Percentiles rank a stretch among this genome's conserved stretches.
These are phyloP conservation scores for Nicotiana benthamiana DNA, from an alignment of 257 asterid genomes.

Conservation along the genomic window DNA sequence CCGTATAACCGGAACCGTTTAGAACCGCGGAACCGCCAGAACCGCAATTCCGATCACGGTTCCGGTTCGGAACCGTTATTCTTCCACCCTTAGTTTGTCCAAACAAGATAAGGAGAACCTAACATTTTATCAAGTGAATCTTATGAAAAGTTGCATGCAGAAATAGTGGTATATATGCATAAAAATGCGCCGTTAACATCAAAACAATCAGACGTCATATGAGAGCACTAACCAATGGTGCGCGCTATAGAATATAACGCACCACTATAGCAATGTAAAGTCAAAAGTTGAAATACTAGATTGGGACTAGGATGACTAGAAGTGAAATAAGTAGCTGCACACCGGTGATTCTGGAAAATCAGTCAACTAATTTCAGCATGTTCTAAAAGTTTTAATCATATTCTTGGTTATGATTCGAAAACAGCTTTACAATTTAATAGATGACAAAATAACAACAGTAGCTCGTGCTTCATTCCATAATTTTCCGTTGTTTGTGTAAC, in stretches of 20 bases:
- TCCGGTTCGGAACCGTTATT: too few relatives aligned
- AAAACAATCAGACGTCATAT: neutral
- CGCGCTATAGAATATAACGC: neutral
- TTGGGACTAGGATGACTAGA: neutral
- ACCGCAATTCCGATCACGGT: too few relatives aligned
- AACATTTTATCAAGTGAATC: neutral
- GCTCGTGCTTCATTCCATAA: slow-evolving; percentile 7
- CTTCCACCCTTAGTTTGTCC: too few relatives aligned
- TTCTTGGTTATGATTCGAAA: neutral
- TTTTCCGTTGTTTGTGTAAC: neutral
- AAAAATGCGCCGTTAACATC: neutral
- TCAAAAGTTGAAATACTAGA: neutral
- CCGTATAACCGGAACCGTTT: too few relatives aligned
- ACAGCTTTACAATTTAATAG: neutral
- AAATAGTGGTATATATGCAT: neutral
- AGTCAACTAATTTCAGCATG: neutral
- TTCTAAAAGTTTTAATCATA: slow-evolving; percentile 1
- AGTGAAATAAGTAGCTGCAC: neutral
- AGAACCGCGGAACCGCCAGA: too few relatives aligned
- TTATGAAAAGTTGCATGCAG: neutral
- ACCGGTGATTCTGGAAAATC: slow-evolving; percentile 3
- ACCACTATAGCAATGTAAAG: neutral
- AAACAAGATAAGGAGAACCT: neutral
- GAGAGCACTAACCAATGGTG: neutral
- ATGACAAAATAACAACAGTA: slow-evolving; percentile 10